Evolutionary conservation across 805 yeast species (phyloP).

Genomic region (Kazachstania bromeliacearum): DNA sequence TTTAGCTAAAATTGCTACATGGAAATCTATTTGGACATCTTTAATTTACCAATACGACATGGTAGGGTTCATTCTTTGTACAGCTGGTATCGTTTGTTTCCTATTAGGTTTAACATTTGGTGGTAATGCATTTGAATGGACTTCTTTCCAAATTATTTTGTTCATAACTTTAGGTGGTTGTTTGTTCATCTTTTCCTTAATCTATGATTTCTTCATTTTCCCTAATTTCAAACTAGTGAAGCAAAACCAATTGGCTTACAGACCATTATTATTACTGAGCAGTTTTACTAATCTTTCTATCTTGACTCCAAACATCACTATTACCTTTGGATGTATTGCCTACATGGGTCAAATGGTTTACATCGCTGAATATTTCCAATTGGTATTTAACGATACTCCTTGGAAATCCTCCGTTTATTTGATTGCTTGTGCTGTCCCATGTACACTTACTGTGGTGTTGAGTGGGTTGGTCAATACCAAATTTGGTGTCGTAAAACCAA

Average conservation of each 20-base stretch:
- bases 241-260: constrained; percentile 6
- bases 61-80: constrained; percentile 15
- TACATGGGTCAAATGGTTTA: constrained; percentile 18
- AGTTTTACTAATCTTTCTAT: constrained; percentile 10
- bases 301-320: constrained; percentile 12
- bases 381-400: constrained; percentile 16
- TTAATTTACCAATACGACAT: constrained; percentile 15
- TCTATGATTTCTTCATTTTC: constrained; percentile 34
- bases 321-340: constrained; percentile 13
- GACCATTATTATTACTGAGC: constrained; percentile 15
- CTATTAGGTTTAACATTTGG: constrained; percentile 33
- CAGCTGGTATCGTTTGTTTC: constrained; percentile 16
- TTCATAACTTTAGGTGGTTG: constrained; percentile 37
- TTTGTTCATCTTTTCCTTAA: constrained; percentile 34
- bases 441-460: constrained; percentile 14
- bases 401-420: constrained; percentile 20
- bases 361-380: constrained; percentile 21
- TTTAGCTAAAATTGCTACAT: not conserved
- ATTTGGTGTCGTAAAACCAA: constrained; percentile 31
- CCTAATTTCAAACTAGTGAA: constrained; percentile 8
- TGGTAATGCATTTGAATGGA: constrained; percentile 50
- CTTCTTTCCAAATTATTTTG: constrained; percentile 34
- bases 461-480: constrained; percentile 28
- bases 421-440: constrained; percentile 15
- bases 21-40: constrained; percentile 1